Base-by-base conservation (phyloP, 176 grass and related monocot genomes). In the Juncus inflexus region DNA sequence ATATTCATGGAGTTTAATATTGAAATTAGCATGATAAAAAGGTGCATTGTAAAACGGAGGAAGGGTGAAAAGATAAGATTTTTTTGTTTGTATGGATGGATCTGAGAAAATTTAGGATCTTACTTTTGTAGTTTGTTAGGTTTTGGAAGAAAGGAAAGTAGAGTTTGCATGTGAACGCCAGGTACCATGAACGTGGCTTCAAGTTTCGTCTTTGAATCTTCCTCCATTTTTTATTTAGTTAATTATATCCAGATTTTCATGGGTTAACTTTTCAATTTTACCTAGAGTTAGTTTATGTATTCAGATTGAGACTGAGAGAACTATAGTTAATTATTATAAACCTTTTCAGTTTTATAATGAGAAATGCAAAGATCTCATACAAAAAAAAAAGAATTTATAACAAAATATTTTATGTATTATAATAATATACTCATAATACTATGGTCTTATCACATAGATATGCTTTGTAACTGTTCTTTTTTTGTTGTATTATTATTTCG, bases 121-220 rank as follows among this genome's bases (percentile, higher is more conserved):
- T 35, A 53, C 15, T 45, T 47, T 71, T 28, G 19, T 28, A 28
- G 19, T 28, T 28, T 71, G 67, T 51, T 70, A 70, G 53, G n/a
- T 70, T 70, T 70, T 60, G 40, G 39, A 47, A 71, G 67, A 60
- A 55, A 35, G 39, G 68, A 71, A 71, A 71, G 68, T 71, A 37
- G 38, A 71, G 68, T 47, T 47, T 71, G 53, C 68, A 71, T 60
- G 68, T 71, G 68, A 60, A 16, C 45, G 54, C 52, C 68, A 71
- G 68, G 41, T 71, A 41, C 43, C 68, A 59, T 71, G 53, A 71
- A 71, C 55, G 52, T 71, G 68, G 13, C 4, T 59, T 40, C 67
- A 59, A 71, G 67, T 71, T 19, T 58, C 40, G 16, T 15, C 52
- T 71, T 71, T 58, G 67, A 36, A 71, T 38, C 57, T 71, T 57